These are phyloP conservation scores for Sisymbrium irio DNA, from an alignment of 345 rosid species.

Conservation along the genomic window DNA sequence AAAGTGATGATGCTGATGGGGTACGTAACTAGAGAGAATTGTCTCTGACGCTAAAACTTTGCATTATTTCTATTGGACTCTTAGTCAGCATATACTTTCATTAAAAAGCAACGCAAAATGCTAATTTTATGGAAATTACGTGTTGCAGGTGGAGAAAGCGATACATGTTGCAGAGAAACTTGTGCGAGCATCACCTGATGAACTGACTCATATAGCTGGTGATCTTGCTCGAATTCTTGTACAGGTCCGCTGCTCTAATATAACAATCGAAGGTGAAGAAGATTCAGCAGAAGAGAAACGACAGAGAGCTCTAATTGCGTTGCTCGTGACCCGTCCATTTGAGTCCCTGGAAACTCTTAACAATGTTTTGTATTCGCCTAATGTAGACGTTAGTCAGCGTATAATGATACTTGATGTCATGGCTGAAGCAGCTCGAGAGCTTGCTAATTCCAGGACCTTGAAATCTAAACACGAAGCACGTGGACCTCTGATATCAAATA, in stretches of 20 bases:
- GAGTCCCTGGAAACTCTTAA: slow-evolving; percentile 68
- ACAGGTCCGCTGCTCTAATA: slow-evolving; percentile 88
- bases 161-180: slow-evolving; percentile 83
- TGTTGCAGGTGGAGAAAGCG: slow-evolving; percentile 82
- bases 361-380: slow-evolving; percentile 72
- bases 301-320: slow-evolving; percentile 78
- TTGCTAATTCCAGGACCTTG: slow-evolving; percentile 58
- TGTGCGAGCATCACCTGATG: slow-evolving; percentile 94
- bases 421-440: slow-evolving; percentile 93
- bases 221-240: slow-evolving; percentile 77
- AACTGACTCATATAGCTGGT: slow-evolving; percentile 68
- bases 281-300: slow-evolving; percentile 95
- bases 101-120: neutral
- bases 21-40: slow-evolving; percentile 45
- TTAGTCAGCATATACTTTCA: neutral
- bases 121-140: neutral
- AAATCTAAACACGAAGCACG: slow-evolving; percentile 51
- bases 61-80: neutral
- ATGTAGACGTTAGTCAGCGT: slow-evolving; percentile 88
- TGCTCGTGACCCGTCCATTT: slow-evolving; percentile 72
- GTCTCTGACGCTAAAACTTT: slow-evolving; percentile 16
- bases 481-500: slow-evolving; percentile 54
- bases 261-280: slow-evolving; percentile 93
- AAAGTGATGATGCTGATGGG: slow-evolving; percentile 88
- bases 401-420: slow-evolving; percentile 94